phyloP scores from a whole-genome alignment of 2,329 filamentous ascomycete genomes.

The Diplodia sapinea region DNA sequence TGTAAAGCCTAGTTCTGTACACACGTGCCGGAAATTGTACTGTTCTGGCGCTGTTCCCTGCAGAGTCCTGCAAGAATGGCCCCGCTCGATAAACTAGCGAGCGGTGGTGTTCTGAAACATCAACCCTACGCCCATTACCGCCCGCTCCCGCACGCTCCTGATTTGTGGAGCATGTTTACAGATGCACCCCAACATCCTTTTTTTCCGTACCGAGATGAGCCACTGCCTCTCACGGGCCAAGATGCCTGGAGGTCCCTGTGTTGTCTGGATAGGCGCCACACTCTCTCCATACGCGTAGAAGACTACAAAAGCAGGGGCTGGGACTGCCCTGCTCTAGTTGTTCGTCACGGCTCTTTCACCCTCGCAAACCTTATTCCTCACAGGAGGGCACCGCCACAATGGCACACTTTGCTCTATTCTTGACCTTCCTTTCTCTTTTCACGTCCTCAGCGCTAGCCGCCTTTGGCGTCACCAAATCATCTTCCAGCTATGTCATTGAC shows the following conservation, averaged over 20 bases:
- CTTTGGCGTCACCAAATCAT: conserved; percentile 46
- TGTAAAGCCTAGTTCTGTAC: background rate
- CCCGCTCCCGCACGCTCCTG: conserved; percentile 14
- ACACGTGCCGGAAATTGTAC: conserved; percentile 9
- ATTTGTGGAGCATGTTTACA: conserved; percentile 18
- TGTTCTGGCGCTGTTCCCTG: background rate
- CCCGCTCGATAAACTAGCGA: conserved; percentile 20
- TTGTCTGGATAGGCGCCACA: background rate
- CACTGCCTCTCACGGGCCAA: conserved; percentile 22
- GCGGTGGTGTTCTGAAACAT: conserved; percentile 21
- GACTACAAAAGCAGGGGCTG: conserved; percentile 27
- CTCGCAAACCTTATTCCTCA: background rate
- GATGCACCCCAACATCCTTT: conserved; percentile 10
- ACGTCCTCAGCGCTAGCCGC: conserved; percentile 39
- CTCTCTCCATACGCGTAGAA: background rate
- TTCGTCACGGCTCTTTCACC: conserved; percentile 1
- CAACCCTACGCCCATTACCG: conserved; percentile 1
- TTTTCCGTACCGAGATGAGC: conserved; percentile 27
- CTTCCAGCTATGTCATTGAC: conserved; percentile 43
- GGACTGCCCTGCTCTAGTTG: background rate
- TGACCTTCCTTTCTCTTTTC: conserved; percentile 23
- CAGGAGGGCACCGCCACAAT: conserved; percentile 19
- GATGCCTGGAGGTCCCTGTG: background rate
- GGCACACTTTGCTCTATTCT: conserved; percentile 43
- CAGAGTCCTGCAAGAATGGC: conserved; percentile 1